phyloP scores from a whole-genome alignment of 2,329 filamentous ascomycete genomes.

The Pseudogymnoascus verrucosus region DNA sequence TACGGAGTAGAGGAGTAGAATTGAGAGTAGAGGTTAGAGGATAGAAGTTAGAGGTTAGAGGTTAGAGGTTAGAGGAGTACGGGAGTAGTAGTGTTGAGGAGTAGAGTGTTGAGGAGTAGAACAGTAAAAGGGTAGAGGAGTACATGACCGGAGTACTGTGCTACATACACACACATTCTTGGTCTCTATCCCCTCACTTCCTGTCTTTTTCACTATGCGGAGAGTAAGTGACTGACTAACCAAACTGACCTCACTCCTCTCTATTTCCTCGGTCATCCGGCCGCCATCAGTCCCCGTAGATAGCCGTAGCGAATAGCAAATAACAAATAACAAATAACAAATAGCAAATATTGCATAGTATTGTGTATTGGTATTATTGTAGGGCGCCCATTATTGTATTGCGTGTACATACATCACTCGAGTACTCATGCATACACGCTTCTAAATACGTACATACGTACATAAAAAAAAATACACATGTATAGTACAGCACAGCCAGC shows the following conservation, averaged over 20 bases:
- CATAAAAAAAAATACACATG: not conserved
- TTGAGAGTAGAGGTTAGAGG: too few species aligned
- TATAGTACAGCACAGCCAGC: not conserved
- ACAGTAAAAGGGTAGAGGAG: too few species aligned
- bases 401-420: not conserved
- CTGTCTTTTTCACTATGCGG: not conserved
- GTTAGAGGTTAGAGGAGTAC: too few species aligned
- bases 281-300: not conserved
- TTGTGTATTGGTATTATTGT: not conserved
- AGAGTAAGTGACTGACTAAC: too few species aligned
- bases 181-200: not conserved
- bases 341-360: not conserved
- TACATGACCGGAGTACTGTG: too few species aligned
- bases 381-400: too few species aligned
- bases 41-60: too few species aligned
- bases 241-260: not conserved
- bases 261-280: not conserved
- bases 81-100: too few species aligned
- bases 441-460: not conserved
- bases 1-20: too few species aligned
- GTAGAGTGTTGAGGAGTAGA: too few species aligned
- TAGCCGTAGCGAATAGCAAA: not conserved
- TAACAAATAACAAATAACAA: too few species aligned
- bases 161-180: too few species aligned
- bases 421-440: not conserved